Evolutionary conservation across 441 rosid species (phyloP).

Genomic region (Pelargonium australe): DNA sequence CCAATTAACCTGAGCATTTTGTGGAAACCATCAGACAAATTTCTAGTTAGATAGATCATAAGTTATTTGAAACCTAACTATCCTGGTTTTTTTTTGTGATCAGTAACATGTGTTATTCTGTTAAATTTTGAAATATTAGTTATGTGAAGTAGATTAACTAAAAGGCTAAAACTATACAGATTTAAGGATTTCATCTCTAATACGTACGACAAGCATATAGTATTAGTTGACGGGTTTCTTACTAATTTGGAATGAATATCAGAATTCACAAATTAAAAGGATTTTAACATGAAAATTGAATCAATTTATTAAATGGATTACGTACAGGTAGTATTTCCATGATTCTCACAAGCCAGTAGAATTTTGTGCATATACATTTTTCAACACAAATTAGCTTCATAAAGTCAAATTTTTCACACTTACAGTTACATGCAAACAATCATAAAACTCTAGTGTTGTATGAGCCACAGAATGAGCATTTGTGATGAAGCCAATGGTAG

Average conservation of each 20-base stretch:
- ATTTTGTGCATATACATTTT: background rate
- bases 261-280: background rate
- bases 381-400: background rate
- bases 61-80: background rate
- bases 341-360: background rate
- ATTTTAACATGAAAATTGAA: background rate
- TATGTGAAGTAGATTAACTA: background rate
- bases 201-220: background rate
- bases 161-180: too few species aligned
- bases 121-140: background rate
- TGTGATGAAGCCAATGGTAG: conserved; percentile 78
- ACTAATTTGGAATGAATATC: background rate
- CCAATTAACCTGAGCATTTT: background rate
- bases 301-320: conserved; percentile 9
- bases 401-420: conserved; percentile 12
- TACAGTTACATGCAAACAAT: conserved; percentile 13
- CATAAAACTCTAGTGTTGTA: conserved; percentile 65
- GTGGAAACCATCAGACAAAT: background rate
- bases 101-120: background rate
- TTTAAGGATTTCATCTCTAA: too few species aligned
- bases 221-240: background rate
- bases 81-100: background rate
- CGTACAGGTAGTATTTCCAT: conserved; percentile 1
- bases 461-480: conserved; percentile 66
- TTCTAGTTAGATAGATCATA: background rate